Base-by-base conservation (phyloP, 257 asterid genomes). In the Nicotiana obtusifolia region DNA sequence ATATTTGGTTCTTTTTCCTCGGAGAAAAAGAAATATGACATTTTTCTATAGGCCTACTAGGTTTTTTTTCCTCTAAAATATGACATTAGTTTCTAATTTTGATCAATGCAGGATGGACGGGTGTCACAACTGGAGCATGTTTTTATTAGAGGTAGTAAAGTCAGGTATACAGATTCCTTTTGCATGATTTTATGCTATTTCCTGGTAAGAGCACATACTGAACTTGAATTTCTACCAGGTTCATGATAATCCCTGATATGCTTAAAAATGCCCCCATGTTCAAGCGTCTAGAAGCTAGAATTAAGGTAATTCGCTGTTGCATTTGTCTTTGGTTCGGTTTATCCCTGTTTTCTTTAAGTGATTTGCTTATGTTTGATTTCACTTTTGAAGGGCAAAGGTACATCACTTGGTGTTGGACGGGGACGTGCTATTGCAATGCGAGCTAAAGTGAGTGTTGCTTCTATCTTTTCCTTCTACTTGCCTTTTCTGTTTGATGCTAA, bases 261-360 rank as follows among this genome's bases (percentile, higher is more conserved):
- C 97, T 96, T 22, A 94, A 96, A 89, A 96, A 96, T 87, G 99
- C 99, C 84, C 98, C 98, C 49, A 96, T 96, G 98, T 96, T 96
- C 83, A 96, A 96, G 86, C 97, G 97, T 24, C 87, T 94, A 89
- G 98, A 96, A 83, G 91, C 98, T 86, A 96, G 92, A 86, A 96
- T 96, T 81, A 96, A 96, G 99, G 99, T 96, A 82, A 80, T 77
- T 76, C 76, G 69, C 19, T 82, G 82, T 59, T 24, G 61, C 64
- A 49, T 5, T 10, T 3, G 41, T 49, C 69, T 26, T 16, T 28
- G 11, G 10, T 41, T 41, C 11, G 49, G 62, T 30, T 81, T 31
- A 61, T 31, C 82, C 67, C 20, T 69, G 17, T 60, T 83, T 79
- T 28, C 20, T 81, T 13, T n/a, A 53, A 26, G 52, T 31, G 31